These are phyloP conservation scores for Kodamaea neixiangensis DNA, from an alignment of 805 yeast genomes.

Conservation along the genomic window DNA sequence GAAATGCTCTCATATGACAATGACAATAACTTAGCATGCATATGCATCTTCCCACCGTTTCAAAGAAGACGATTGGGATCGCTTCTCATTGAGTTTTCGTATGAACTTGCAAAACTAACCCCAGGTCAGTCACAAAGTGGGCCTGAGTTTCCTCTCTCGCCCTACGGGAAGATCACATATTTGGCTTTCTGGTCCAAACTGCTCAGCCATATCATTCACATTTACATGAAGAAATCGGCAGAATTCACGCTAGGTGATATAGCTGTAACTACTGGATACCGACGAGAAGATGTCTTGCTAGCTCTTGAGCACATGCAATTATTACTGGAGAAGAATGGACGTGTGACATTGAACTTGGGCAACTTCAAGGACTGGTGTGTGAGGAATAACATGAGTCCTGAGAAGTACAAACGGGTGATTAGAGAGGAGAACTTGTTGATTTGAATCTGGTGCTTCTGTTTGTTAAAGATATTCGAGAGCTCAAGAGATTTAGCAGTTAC, in stretches of 20 bases:
- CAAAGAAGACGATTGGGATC: slow-evolving; percentile 80
- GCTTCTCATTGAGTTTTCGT: slow-evolving; percentile 79
- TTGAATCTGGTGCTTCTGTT: slow-evolving; percentile 7
- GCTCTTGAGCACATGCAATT: slow-evolving; percentile 58
- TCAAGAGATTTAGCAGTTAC: no score
- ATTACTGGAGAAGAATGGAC: slow-evolving; percentile 16
- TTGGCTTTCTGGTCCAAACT: slow-evolving; percentile 70
- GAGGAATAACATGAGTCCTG: slow-evolving; percentile 23
- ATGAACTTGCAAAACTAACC: slow-evolving; percentile 59
- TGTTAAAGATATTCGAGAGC: no score
- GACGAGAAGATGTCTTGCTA: slow-evolving; percentile 60
- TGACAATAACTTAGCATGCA: slow-evolving; percentile 83
- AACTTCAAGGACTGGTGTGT: slow-evolving; percentile 33
- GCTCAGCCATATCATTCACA: slow-evolving; percentile 24
- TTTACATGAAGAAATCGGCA: slow-evolving; percentile 10
- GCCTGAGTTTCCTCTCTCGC: slow-evolving; percentile 89
- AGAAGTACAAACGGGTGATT: slow-evolving; percentile 28
- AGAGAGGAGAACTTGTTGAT: slow-evolving; percentile 31
- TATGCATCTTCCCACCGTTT: slow-evolving; percentile 88
- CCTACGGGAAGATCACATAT: slow-evolving; percentile 75
- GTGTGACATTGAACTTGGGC: slow-evolving; percentile 19
- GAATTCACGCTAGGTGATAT: slow-evolving; percentile 50
- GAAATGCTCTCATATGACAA: slow-evolving; percentile 78
- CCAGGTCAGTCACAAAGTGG: slow-evolving; percentile 70
- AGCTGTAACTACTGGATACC: slow-evolving; percentile 59